Evolutionary conservation across 148 eudicot genomes (phyloP).

Genomic region (Rhododendron ovatum): DNA sequence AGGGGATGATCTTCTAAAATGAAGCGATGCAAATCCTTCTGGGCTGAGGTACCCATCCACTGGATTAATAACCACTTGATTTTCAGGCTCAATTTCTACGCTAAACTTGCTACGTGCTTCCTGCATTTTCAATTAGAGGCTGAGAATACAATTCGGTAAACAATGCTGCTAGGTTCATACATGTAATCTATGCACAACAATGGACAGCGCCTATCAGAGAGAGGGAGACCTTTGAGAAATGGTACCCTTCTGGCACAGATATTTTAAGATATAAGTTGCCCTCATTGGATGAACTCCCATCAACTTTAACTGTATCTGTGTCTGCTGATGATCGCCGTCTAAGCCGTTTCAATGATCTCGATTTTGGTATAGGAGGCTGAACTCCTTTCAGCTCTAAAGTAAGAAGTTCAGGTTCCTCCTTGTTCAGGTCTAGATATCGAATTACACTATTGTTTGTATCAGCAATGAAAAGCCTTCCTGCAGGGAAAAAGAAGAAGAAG

Average conservation of each 20-base stretch:
- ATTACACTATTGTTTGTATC: constrained; percentile 90
- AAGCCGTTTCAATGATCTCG: constrained; percentile 69
- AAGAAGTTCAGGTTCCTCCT: constrained; percentile 43
- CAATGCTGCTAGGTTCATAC: neutral
- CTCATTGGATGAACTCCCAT: constrained; percentile 65
- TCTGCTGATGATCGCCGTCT: constrained; percentile 65
- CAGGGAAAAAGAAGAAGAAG: constrained; percentile 8
- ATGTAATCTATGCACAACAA: neutral
- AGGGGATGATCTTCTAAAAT: constrained; percentile 60
- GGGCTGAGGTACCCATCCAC: constrained; percentile 69
- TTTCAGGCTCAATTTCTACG: constrained; percentile 68
- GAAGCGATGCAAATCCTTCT: constrained; percentile 71
- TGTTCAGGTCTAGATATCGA: constrained; percentile 64
- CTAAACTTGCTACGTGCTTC: constrained; percentile 89
- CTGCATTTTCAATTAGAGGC: constrained; percentile 30
- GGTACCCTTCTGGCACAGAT: constrained; percentile 86
- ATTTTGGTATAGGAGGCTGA: constrained; percentile 63
- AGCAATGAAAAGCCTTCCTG: constrained; percentile 77
- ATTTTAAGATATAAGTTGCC: constrained; percentile 60
- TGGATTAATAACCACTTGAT: constrained; percentile 63
- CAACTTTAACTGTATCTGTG: constrained; percentile 46
- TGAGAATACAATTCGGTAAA: neutral
- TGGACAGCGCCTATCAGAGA: neutral
- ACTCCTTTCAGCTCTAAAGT: constrained; percentile 89
- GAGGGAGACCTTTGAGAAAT: constrained; percentile 84